A percentile compares a stretch with the other conserved stretches of the same genome.
Evolutionary conservation across 192 early-diverging fungal species (phyloP).

Genomic region (Radiomyces spectabilis): DNA sequence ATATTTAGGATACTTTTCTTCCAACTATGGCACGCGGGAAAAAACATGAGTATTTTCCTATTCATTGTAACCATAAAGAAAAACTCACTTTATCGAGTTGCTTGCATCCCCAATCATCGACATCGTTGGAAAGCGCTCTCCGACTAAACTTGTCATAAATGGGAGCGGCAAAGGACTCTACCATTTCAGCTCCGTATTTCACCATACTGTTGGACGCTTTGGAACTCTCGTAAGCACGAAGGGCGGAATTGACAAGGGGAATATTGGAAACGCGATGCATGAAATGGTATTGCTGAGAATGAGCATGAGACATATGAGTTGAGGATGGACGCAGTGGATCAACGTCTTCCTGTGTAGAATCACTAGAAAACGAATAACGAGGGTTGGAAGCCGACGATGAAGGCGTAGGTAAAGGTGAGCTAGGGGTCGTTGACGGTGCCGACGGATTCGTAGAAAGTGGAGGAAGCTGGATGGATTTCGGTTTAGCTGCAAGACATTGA

Average conservation of each 20-base stretch:
- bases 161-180: slow-evolving; percentile 72
- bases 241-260: slow-evolving; percentile 70
- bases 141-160: slow-evolving; percentile 62
- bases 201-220: slow-evolving; percentile 54
- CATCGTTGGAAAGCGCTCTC: slow-evolving; percentile 12
- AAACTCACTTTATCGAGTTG: slow-evolving; percentile 63
- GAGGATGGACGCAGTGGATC: background rate
- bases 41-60: background rate
- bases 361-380: slow-evolving; percentile 9
- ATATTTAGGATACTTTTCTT: slow-evolving; percentile 23
- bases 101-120: slow-evolving; percentile 71
- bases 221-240: slow-evolving; percentile 68
- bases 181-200: slow-evolving; percentile 66
- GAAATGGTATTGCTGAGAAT: slow-evolving; percentile 33
- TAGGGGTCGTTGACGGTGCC: slow-evolving; percentile 14
- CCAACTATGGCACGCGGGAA: slow-evolving; percentile 2
- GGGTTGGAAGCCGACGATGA: background rate
- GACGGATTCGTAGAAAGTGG: slow-evolving; percentile 1
- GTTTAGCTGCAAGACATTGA: background rate
- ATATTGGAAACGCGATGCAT: slow-evolving; percentile 72
- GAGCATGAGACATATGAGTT: background rate
- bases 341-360: slow-evolving; percentile 3
- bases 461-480: slow-evolving; percentile 2
- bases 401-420: slow-evolving; percentile 12
- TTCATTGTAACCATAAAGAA: background rate